phyloP scores from a whole-genome alignment of 2,329 filamentous ascomycete species.

The Setomelanomma holmii region DNA sequence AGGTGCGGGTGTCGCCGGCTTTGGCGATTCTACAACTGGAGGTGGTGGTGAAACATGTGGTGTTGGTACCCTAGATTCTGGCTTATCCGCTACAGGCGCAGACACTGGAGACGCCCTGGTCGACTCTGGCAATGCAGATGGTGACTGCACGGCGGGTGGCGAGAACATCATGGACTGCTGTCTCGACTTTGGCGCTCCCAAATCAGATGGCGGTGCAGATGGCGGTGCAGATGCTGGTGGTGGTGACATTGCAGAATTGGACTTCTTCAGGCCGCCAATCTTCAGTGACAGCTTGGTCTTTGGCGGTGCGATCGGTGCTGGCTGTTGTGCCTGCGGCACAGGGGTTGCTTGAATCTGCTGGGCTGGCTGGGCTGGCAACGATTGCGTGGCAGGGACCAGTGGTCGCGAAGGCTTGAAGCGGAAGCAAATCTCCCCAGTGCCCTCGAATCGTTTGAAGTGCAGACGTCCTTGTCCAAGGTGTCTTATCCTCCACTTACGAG shows the following conservation, averaged over 20 bases:
- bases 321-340: neutral
- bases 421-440: constrained; percentile 1
- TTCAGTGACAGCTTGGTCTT: constrained; percentile 33
- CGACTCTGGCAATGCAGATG: constrained; percentile 22
- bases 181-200: constrained; percentile 13
- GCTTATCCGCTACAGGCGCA: constrained; percentile 13
- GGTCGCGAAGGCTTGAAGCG: constrained; percentile 24
- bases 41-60: constrained; percentile 21
- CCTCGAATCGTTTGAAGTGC: constrained; percentile 38
- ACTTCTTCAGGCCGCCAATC: constrained; percentile 23
- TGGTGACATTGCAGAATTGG: constrained; percentile 19
- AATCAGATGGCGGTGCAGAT: constrained; percentile 11
- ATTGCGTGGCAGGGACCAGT: constrained; percentile 13
- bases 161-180: constrained; percentile 22
- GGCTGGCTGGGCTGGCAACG: constrained; percentile 3
- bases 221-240: constrained; percentile 17
- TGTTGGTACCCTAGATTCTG: constrained; percentile 24
- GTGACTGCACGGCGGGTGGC: constrained; percentile 23
- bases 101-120: constrained; percentile 23
- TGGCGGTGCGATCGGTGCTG: constrained; percentile 2
- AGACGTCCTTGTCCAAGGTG: constrained; percentile 58
- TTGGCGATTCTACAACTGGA: constrained; percentile 17
- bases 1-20: constrained; percentile 24
- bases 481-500: constrained; percentile 63
- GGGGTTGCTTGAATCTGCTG: neutral